Evolutionary conservation across 495 filamentous ascomycete genomes (phyloP), one percentile per base, ranked within the genome.

Genomic region (Neurospora discreta): DNA sequence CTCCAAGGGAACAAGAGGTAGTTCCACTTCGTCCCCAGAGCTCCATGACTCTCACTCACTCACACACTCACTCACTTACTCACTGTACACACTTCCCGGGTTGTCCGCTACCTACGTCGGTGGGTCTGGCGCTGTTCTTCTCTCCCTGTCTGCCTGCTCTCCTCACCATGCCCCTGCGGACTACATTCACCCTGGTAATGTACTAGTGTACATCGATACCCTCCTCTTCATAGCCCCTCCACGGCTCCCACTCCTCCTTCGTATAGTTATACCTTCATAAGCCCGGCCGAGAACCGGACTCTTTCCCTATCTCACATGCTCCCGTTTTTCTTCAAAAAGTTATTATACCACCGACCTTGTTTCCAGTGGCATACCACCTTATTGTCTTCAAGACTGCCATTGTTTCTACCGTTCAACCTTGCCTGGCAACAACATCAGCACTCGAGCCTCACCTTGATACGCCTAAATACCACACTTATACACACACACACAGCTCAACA

Each of bases 401-500:
- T 95, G 95, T 81, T 96, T 96, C 86, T 94, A 92, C 85, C 91
- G 91, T 85, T 94, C 89, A 77, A 90, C 92, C 75, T 82, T 95
- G 81, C 91, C 90, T 84, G 88, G 93, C 80, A 84, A 95, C 44
- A 94, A 91, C 73, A 90, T 96, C 71, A 85, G 88, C 79, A 94
- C 91, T 72, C 85, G 82, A 75, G 88, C 95, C 76, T 91, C 91
- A 72, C 89, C 90, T 76, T 84, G 90, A 70, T 92, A 92, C 84
- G 85, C 86, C 78, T 93, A 83, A 60, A 26, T 18, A 65, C 26
- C 15, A 90, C 44, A 23, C 44, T 52, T 79, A 78, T 73, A 76
- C 33, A 44, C 26, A 41, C 26, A 41, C 26, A 41, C 26, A 46
- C 23, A 72, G 70, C 46, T 65, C 72, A 38, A 38, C 60, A 74